Base-by-base conservation (phyloP, 1,284 basidiomycete species). In the Cryptococcus sp. region DNA sequence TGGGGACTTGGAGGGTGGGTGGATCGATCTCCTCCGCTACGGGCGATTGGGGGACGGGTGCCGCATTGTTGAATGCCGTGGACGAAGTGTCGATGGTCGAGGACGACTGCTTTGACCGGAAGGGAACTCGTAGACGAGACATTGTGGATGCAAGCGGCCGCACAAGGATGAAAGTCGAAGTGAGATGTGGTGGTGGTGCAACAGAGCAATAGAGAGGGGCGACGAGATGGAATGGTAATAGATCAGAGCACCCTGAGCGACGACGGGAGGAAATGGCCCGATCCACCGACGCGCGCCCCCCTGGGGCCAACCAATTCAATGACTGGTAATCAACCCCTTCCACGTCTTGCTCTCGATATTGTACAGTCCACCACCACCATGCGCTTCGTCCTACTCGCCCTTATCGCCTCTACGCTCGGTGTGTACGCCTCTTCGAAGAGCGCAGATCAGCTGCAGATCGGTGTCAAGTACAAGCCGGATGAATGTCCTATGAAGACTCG, bases 401-500 rank as follows among this genome's bases (percentile, higher is more conserved):
- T 31, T 7, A 31, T 31, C 28, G 28, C 28, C 28, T 7, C 9
- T 7, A 14, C 28, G 14, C 14, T 31, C 28, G 28, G 9, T n/a
- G n/a, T n/a, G n/a, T n/a, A n/a, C n/a, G n/a, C n/a, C 34, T 37
- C n/a, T n/a, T n/a, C n/a, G n/a, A n/a, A n/a, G n/a, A n/a, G n/a
- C 24, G 21, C 43, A 6, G 57, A 51, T n/a, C 56, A 63, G 40
- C 62, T 74, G 21, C 58, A 68, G 41, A 63, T 74, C 45, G 71
- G 72, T 9, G 74, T 78, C 60, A 77, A 74, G 59, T 67, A 71
- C 65, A 72, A 72, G 52, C 75, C 75, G 11, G 68, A 72, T 9
- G 55, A 63, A 23, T 80, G 79, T 62, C 61, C 66, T 2, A 54
- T 78, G 57, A 77, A 77, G 65, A 62, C 74, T 4, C 67, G 73